A percentile compares a stretch with the other conserved stretches of the same genome.
Conservation (phyloP, 1,139 yeast species). For the Candida freyschussii region DNA sequence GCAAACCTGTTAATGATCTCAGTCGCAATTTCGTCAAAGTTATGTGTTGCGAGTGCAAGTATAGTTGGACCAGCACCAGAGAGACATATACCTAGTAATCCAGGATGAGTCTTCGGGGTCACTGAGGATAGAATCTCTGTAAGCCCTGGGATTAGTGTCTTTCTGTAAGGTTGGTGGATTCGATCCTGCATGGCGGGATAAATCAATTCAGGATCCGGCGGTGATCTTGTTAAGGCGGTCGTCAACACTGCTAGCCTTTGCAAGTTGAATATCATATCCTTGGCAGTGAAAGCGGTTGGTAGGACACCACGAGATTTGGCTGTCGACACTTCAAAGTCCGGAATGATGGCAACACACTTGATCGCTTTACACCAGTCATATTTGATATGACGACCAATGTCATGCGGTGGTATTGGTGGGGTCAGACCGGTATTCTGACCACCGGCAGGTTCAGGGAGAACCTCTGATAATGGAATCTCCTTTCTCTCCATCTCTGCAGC, state of each 20-base stretch:
- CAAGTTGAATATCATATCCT: slow-evolving; percentile 84
- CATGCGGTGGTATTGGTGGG: slow-evolving; percentile 79
- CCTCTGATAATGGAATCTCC: slow-evolving; percentile 79
- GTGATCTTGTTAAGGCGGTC: slow-evolving; percentile 76
- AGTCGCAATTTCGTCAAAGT: slow-evolving; percentile 77
- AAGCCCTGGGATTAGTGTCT: slow-evolving; percentile 86
- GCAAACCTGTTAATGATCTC: slow-evolving; percentile 68
- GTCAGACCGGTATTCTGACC: slow-evolving; percentile 59
- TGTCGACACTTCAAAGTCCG: slow-evolving; percentile 90
- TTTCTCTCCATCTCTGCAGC: slow-evolving; percentile 67
- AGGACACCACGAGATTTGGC: slow-evolving; percentile 86
- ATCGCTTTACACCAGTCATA: slow-evolving; percentile 80
- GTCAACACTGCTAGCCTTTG: slow-evolving; percentile 72
- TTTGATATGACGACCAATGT: slow-evolving; percentile 84
- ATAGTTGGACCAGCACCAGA: slow-evolving; percentile 99
- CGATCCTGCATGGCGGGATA: slow-evolving; percentile 96
- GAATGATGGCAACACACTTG: slow-evolving; percentile 86
- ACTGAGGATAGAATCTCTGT: slow-evolving; percentile 74
- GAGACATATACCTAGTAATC: slow-evolving; percentile 87
- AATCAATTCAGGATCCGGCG: slow-evolving; percentile 78
- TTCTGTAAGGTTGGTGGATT: slow-evolving; percentile 93
- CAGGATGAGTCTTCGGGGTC: slow-evolving; percentile 78
- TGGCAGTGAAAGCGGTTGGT: slow-evolving; percentile 73
- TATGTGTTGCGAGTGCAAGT: slow-evolving; percentile 84
- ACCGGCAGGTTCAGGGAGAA: slow-evolving; percentile 74